phyloP scores from a whole-genome alignment of 345 rosid genomes.

The Pseudoturritis turrita region DNA sequence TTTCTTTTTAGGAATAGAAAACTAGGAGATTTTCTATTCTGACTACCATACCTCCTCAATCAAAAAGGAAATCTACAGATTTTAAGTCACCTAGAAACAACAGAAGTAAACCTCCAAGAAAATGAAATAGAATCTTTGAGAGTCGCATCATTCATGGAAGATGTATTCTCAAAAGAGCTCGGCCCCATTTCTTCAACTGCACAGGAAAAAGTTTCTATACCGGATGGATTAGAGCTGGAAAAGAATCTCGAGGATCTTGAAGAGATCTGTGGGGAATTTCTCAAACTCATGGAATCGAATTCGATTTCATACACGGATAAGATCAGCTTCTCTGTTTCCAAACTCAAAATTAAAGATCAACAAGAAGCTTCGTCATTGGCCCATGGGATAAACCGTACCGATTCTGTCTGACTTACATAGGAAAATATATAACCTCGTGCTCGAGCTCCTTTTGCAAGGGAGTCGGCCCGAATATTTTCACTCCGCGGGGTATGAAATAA shows the following conservation, averaged over 20 bases:
- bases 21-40: no score
- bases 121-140: conserved; percentile 37
- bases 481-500: no score
- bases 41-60: no score
- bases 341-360: conserved; percentile 43
- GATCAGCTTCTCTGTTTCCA: conserved; percentile 35
- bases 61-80: no score
- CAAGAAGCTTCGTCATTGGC: conserved; percentile 36
- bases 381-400: no score
- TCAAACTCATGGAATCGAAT: conserved; percentile 36
- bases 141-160: conserved; percentile 43
- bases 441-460: no score
- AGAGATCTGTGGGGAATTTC: conserved; percentile 44
- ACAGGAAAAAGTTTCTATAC: conserved; percentile 59
- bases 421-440: no score
- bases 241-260: conserved; percentile 73
- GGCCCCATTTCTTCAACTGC: conserved; percentile 68
- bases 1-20: no score
- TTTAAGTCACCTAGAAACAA: no score
- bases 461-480: no score
- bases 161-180: conserved; percentile 72
- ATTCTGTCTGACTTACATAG: no score
- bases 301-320: conserved; percentile 42
- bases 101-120: conserved; percentile 20
- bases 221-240: conserved; percentile 59